Evolutionary conservation across 2,329 filamentous ascomycete genomes (phyloP).

Genomic region (Sclerotinia sclerotiorum): DNA sequence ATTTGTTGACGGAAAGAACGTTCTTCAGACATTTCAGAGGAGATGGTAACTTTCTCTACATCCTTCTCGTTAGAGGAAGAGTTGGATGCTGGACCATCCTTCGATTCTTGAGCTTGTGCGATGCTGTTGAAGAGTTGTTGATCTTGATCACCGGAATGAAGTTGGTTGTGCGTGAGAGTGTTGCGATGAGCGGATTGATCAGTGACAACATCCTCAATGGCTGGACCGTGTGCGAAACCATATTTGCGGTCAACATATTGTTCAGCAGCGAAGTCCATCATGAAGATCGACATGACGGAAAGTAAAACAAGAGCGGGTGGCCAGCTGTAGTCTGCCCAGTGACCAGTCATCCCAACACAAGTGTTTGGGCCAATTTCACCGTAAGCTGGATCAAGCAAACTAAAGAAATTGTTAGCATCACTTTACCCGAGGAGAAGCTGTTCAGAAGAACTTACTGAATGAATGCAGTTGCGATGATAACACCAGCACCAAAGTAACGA

Average conservation of each 20-base stretch:
- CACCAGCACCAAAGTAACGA: conserved; percentile 70
- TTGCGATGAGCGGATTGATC: conserved; percentile 24
- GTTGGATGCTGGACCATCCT: conserved; percentile 22
- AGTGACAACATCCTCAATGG: conserved; percentile 36
- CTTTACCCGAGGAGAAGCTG: background rate
- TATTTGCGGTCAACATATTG: conserved; percentile 46
- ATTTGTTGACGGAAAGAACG: conserved; percentile 46
- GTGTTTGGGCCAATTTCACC: conserved; percentile 47
- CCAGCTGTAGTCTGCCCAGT: conserved; percentile 39
- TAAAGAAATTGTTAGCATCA: conserved; percentile 35
- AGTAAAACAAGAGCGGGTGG: conserved; percentile 50
- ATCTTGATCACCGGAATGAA: conserved; percentile 47
- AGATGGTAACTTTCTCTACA: conserved; percentile 24
- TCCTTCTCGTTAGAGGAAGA: conserved; percentile 31
- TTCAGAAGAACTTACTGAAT: conserved; percentile 57
- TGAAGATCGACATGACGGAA: conserved; percentile 55
- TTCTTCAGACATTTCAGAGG: conserved; percentile 32
- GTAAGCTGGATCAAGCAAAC: conserved; percentile 49
- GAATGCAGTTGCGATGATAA: conserved; percentile 76
- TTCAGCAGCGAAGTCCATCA: conserved; percentile 60
- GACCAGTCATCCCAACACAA: conserved; percentile 56
- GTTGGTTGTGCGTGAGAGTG: conserved; percentile 41
- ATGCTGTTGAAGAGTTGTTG: conserved; percentile 28
- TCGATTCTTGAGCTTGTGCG: conserved; percentile 29
- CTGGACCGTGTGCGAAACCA: conserved; percentile 33